Evolutionary conservation across 2,329 filamentous ascomycete genomes (phyloP).

Genomic region (Fusarium cyanostomum): DNA sequence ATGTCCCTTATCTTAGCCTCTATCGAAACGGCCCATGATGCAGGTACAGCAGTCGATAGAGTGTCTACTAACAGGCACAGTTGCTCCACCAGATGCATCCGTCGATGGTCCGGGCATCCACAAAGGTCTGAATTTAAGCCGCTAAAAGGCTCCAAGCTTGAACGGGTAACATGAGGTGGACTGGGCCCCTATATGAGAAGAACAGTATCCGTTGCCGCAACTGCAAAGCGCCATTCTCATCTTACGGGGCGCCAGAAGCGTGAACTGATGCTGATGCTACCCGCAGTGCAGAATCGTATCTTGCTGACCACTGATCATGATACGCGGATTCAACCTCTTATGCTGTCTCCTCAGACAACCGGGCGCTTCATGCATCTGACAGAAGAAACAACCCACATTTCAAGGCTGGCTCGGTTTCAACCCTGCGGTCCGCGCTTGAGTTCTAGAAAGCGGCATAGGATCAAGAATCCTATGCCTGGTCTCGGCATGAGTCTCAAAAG

Average conservation of each 20-base stretch:
- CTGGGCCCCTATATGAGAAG: neutral
- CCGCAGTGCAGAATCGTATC: too few relatives aligned
- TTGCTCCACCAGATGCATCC: slow-evolving; percentile 18
- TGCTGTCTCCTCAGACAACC: too few relatives aligned
- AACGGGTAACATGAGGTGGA: neutral
- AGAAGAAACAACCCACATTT: slow-evolving; percentile 27
- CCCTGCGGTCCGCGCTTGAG: neutral
- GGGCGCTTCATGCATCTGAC: slow-evolving; percentile 18
- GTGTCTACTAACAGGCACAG: slow-evolving; percentile 19
- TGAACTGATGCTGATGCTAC: too few relatives aligned
- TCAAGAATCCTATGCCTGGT: neutral
- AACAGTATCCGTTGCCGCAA: slow-evolving; percentile 1
- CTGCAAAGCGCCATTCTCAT: slow-evolving; percentile 7
- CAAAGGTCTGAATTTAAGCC: neutral
- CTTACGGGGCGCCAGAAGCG: neutral
- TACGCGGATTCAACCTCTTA: too few relatives aligned
- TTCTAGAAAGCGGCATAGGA: slow-evolving; percentile 10
- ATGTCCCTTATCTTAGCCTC: slow-evolving; percentile 19
- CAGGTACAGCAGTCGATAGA: slow-evolving; percentile 32
- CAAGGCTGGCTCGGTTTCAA: slow-evolving; percentile 19
- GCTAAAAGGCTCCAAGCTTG: slow-evolving; percentile 5
- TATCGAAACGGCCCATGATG: slow-evolving; percentile 29
- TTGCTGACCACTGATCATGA: too few relatives aligned
- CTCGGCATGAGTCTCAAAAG: neutral
- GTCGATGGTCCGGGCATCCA: neutral